Evolutionary conservation across 163 green algal genomes (phyloP), one percentile per base, ranked within the genome.

Genomic region (Coccomyxa subellipsoidea): DNA sequence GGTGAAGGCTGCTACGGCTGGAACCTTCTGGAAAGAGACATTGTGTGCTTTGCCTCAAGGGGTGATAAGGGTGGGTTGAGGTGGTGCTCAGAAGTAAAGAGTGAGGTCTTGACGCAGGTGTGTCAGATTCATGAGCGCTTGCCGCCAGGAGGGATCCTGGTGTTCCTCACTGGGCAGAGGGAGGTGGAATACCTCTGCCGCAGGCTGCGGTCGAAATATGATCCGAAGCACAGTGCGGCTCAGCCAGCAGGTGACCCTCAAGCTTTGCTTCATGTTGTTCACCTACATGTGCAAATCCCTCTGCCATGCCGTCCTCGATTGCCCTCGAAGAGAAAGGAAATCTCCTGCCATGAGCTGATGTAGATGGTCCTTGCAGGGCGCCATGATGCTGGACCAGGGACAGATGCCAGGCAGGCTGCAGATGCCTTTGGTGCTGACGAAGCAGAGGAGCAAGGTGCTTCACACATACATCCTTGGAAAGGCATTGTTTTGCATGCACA

Each of bases 161-260:
- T 98, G 12, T 99, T 99, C 84, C 76, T 99, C 0, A 98, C 96
- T 0, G 94, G 96, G 3, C 94, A 98, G 87, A 77, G 90, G 4
- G 94, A 98, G 88, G 94, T 99, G 59, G 90, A 97, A 85, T 71
- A 89, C 69, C 80, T 97, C 38, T 94, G 88, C 78, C 77, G 32
- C n/a, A 87, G 80, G 76, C 86, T 95, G 79, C 83, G 90, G 18
- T 5, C 29, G 8, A 66, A 78, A 7, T 88, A 92, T 76, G 73
- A 39, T 23, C 39, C 69, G 54, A 54, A 29, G 29, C 40, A 53
- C 6, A 69, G 47, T 15, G 78, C 34, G 76, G 81, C 31, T 27
- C 71, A 34, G 10, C 27, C 15, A 69, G 82, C n/a, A 27, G 59
- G 77, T 77, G 47, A 7, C 4, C 4, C 47, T 18, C 47, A 59